Percentiles rank a stretch among this genome's conserved stretches.
These are phyloP conservation scores for Tulasnella calospora DNA, from an alignment of 768 basidiomycete genomes.

Conservation along the genomic window DNA sequence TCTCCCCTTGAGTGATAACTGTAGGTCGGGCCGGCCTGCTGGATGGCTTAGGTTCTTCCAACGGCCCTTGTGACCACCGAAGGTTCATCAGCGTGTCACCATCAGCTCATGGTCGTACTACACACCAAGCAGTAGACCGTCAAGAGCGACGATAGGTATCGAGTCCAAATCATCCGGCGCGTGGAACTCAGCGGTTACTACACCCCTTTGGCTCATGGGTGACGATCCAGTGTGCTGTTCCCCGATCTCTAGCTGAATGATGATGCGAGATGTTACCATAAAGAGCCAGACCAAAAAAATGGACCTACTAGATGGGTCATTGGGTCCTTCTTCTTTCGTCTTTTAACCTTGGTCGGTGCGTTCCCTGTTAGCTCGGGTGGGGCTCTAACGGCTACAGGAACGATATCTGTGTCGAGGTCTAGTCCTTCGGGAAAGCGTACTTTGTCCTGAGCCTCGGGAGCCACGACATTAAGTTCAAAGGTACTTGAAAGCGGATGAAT, in stretches of 20 bases:
- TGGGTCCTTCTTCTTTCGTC: not conserved
- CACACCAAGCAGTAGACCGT: slow-evolving; percentile 19
- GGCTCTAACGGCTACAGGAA: slow-evolving; percentile 40
- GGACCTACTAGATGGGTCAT: not conserved
- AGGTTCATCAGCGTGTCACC: not conserved
- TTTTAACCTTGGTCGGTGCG: not conserved
- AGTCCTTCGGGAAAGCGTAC: slow-evolving; percentile 79
- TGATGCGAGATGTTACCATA: not conserved
- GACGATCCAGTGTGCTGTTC: not conserved
- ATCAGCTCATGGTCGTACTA: not conserved
- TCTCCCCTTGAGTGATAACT: slow-evolving; percentile 77
- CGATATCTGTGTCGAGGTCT: slow-evolving; percentile 81
- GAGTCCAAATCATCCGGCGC: slow-evolving; percentile 72
- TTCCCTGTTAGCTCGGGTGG: not conserved
- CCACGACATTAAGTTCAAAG: slow-evolving; percentile 85
- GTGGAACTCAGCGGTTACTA: not conserved
- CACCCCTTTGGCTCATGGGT: not conserved
- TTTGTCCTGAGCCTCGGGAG: slow-evolving; percentile 68
- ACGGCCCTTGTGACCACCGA: not conserved
- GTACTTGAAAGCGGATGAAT: slow-evolving; percentile 70
- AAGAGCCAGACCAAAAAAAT: not conserved
- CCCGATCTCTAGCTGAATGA: not conserved
- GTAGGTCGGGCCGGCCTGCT: slow-evolving; percentile 39
- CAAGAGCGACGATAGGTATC: slow-evolving; percentile 59
- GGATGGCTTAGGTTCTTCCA: slow-evolving; percentile 43